Conservation (phyloP, 2,329 filamentous ascomycete species). For the Ascochyta rabiei region DNA sequence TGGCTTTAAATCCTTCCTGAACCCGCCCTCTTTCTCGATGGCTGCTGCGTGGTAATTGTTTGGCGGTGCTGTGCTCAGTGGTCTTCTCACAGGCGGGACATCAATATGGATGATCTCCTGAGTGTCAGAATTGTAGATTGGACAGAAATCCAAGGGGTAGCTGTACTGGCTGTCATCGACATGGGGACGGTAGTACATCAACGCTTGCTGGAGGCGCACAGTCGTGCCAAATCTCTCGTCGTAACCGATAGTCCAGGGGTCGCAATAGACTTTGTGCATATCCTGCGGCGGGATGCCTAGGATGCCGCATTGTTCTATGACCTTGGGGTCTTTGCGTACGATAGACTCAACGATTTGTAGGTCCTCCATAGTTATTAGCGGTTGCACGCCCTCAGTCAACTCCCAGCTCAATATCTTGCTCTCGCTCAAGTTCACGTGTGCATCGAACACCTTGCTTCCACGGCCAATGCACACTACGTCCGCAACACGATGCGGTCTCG, state of each 20-base stretch:
- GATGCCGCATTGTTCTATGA: slow-evolving; percentile 88
- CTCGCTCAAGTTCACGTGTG: slow-evolving; percentile 73
- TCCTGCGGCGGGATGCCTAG: slow-evolving; percentile 80
- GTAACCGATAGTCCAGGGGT: slow-evolving; percentile 95
- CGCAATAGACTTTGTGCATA: slow-evolving; percentile 96
- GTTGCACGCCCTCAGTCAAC: slow-evolving; percentile 76
- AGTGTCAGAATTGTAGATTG: slow-evolving; percentile 84
- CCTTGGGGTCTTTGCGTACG: slow-evolving; percentile 77
- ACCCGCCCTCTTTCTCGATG: slow-evolving; percentile 76
- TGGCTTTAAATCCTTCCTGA: slow-evolving; percentile 79
- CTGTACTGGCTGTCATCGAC: slow-evolving; percentile 88
- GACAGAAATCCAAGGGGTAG: slow-evolving; percentile 91
- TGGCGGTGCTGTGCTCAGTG: slow-evolving; percentile 71
- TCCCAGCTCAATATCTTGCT: slow-evolving; percentile 76
- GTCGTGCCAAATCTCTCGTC: slow-evolving; percentile 85
- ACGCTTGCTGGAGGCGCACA: slow-evolving; percentile 83
- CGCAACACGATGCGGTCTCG: slow-evolving; percentile 73
- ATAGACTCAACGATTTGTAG: slow-evolving; percentile 79
- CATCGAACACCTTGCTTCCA: slow-evolving; percentile 82
- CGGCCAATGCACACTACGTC: slow-evolving; percentile 83
- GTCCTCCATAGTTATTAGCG: slow-evolving; percentile 93
- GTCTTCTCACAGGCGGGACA: slow-evolving; percentile 76
- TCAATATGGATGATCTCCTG: slow-evolving; percentile 82
- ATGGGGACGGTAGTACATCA: slow-evolving; percentile 94
- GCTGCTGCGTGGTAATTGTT: slow-evolving; percentile 81